phyloP scores from a whole-genome alignment of 345 rosid genomes.

The Eucalyptus melliodora region DNA sequence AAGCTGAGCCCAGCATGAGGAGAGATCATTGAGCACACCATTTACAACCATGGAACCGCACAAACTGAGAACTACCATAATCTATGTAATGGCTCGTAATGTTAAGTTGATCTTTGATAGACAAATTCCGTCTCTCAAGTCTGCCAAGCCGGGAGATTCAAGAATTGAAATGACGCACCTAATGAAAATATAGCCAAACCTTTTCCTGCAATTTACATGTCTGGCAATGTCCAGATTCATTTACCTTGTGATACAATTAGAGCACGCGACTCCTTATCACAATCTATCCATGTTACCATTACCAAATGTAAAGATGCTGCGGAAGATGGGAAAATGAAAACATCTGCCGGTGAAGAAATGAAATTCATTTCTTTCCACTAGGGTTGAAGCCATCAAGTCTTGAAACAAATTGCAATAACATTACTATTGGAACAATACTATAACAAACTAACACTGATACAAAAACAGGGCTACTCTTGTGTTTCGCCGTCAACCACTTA shows the following conservation, averaged over 20 bases:
- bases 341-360: neutral
- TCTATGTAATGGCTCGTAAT: neutral
- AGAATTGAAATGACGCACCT: neutral
- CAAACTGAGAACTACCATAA: neutral
- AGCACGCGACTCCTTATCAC: neutral
- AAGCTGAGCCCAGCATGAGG: neutral
- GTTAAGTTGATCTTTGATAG: neutral
- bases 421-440: neutral
- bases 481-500: neutral
- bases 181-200: neutral
- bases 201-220: neutral
- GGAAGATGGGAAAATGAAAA: neutral
- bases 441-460: neutral
- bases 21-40: neutral
- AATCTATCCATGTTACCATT: neutral
- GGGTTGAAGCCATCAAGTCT: neutral
- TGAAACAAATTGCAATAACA: neutral
- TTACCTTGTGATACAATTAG: neutral
- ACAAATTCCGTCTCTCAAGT: neutral
- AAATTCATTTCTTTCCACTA: neutral
- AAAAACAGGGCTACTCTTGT: neutral
- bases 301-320: neutral
- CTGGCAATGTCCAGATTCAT: neutral
- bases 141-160: neutral
- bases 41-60: neutral